Evolutionary conservation across 2,329 filamentous ascomycete genomes (phyloP).

Genomic region (Penicillium verrucosum): DNA sequence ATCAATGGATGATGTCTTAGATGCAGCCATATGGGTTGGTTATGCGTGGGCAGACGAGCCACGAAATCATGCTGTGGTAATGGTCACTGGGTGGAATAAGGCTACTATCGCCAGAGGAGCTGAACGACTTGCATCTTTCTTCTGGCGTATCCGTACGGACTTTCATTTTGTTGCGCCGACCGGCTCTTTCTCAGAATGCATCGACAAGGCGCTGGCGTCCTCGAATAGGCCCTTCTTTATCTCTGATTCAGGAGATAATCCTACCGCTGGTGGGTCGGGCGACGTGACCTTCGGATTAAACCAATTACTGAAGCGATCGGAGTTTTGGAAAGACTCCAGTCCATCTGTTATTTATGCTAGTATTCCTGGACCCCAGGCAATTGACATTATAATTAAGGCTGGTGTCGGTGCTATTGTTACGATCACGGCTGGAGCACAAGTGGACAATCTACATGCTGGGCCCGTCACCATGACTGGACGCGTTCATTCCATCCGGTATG

Average conservation of each 20-base stretch:
- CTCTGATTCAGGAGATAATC: conserved; percentile 56
- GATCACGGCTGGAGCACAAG: conserved; percentile 51
- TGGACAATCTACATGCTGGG: conserved; percentile 49
- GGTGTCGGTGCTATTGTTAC: conserved; percentile 50
- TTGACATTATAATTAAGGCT: conserved; percentile 43
- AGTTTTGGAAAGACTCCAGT: conserved; percentile 41
- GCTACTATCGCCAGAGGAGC: conserved; percentile 40
- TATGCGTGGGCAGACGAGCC: conserved; percentile 58
- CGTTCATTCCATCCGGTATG: conserved; percentile 51
- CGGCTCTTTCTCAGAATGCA: conserved; percentile 47
- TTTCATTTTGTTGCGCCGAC: conserved; percentile 55
- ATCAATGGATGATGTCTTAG: conserved; percentile 42
- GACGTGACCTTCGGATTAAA: conserved; percentile 54
- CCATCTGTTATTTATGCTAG: conserved; percentile 53
- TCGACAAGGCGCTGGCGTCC: conserved; percentile 46
- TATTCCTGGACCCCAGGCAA: conserved; percentile 48
- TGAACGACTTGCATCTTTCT: conserved; percentile 45
- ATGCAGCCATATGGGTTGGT: conserved; percentile 56
- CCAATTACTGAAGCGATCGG: conserved; percentile 45
- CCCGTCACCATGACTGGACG: conserved; percentile 52
- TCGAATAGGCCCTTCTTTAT: conserved; percentile 50
- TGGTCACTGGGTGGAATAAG: conserved; percentile 53
- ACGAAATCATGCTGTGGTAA: conserved; percentile 50
- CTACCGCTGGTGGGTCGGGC: conserved; percentile 54
- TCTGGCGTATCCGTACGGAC: conserved; percentile 48